phyloP scores from a whole-genome alignment of 2,329 filamentous ascomycete species.

The Sordariomycetes sp. region DNA sequence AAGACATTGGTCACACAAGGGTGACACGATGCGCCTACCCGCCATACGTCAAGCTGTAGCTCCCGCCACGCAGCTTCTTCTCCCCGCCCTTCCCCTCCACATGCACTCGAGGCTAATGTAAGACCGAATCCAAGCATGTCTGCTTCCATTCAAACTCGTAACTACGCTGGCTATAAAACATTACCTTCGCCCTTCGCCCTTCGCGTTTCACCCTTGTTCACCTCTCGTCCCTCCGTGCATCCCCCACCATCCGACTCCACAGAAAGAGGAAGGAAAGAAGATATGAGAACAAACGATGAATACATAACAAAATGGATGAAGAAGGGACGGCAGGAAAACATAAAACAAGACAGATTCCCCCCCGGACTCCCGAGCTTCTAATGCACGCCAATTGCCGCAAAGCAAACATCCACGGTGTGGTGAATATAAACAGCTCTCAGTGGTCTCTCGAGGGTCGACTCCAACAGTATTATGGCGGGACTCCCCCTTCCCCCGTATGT shows the following conservation, averaged over 20 bases:
- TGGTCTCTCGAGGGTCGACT: not conserved
- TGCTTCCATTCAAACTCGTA: not conserved
- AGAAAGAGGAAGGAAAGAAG: not conserved
- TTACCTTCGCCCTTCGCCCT: not conserved
- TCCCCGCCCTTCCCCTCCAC: not conserved
- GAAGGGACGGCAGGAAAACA: not conserved
- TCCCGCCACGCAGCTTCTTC: not conserved
- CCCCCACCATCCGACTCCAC: not conserved
- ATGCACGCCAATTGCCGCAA: constrained; percentile 5
- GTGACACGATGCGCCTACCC: not conserved
- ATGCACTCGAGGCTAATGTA: not conserved
- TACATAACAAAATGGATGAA: not conserved
- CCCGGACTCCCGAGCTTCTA: constrained; percentile 8
- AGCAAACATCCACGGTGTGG: not conserved
- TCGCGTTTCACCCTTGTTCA: no score
- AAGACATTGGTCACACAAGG: not conserved
- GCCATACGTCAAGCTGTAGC: not conserved
- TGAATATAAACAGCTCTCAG: not conserved
- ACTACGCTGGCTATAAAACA: not conserved
- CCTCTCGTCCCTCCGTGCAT: not conserved
- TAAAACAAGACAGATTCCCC: not conserved
- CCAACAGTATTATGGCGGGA: not conserved
- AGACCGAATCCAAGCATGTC: not conserved
- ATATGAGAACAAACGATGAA: constrained; percentile 4
- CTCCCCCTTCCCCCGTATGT: not conserved